phyloP scores from a whole-genome alignment of 352 stramenopile genomes.

The Phytophthora podocarpi region DNA sequence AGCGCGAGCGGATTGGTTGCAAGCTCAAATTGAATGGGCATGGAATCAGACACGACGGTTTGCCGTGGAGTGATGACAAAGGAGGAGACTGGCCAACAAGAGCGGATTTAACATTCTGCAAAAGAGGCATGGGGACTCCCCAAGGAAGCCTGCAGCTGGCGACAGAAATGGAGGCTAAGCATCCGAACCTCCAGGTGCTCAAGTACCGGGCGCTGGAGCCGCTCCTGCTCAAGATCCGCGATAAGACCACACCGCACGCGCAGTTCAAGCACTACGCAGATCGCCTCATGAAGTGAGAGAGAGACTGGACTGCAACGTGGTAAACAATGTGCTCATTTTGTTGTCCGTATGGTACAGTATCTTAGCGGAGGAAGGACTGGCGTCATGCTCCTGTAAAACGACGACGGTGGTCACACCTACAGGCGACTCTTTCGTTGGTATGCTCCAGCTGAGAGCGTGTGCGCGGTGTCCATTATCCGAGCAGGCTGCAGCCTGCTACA shows the following conservation, averaged over 20 bases:
- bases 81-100: too few relatives aligned
- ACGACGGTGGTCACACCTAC: slow-evolving; percentile 66
- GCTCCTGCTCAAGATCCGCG: slow-evolving; percentile 71
- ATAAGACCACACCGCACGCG: slow-evolving; percentile 57
- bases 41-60: too few relatives aligned
- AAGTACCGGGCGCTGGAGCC: slow-evolving; percentile 60
- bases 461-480: slow-evolving; percentile 94
- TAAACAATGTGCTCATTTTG: too few relatives aligned
- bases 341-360: too few relatives aligned
- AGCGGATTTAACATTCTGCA: too few relatives aligned
- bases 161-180: slow-evolving; percentile 52
- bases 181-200: slow-evolving; percentile 63
- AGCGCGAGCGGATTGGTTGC: too few relatives aligned
- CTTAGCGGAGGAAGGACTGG: slow-evolving; percentile 68
- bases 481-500: slow-evolving; percentile 90
- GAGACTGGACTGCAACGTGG: too few relatives aligned
- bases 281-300: slow-evolving; percentile 69
- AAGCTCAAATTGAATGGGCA: too few relatives aligned
- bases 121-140: slow-evolving; percentile 46
- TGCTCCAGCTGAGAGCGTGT: slow-evolving; percentile 69
- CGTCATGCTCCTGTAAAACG: slow-evolving; percentile 47
- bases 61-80: too few relatives aligned
- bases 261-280: slow-evolving; percentile 82
- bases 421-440: slow-evolving; percentile 47
- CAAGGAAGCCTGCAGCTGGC: slow-evolving; percentile 38